These are phyloP conservation scores for Xylaria telfairii DNA, from an alignment of 495 filamentous ascomycete genomes.

Conservation along the genomic window DNA sequence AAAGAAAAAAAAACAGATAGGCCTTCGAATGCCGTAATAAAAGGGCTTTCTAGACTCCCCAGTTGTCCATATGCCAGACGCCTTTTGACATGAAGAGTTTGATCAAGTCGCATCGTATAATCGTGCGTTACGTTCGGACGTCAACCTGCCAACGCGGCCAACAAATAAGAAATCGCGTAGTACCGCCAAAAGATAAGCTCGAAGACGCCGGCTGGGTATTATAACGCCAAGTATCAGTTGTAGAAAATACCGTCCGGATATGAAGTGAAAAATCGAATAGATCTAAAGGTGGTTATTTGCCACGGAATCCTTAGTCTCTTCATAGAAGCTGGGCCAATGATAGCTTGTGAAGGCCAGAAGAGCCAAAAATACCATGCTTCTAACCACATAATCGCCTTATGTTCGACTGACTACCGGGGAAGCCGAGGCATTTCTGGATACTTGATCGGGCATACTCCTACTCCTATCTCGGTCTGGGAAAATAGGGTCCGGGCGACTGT, in stretches of 20 bases:
- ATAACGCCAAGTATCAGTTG: conserved; percentile 26
- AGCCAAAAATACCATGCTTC: conserved; percentile 19
- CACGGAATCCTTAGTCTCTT: conserved; percentile 18
- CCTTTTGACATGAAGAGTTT: conserved; percentile 29
- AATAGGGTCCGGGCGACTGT: conserved; percentile 37
- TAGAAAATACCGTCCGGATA: conserved; percentile 24
- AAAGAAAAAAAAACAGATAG: conserved; percentile 18
- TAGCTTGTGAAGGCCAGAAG: conserved; percentile 15
- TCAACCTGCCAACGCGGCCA: conserved; percentile 14
- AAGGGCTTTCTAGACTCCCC: conserved; percentile 25
- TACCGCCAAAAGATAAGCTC: conserved; percentile 24
- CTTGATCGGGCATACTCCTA: conserved; percentile 36
- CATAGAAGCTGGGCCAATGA: conserved; percentile 23
- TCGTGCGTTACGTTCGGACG: conserved; percentile 12
- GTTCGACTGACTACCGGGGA: conserved; percentile 39
- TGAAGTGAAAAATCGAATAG: conserved; percentile 18
- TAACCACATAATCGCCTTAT: conserved; percentile 13
- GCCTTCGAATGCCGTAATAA: conserved; percentile 31
- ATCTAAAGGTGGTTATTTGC: conserved; percentile 20
- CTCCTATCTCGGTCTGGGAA: conserved; percentile 41
- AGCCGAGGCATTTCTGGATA: conserved; percentile 34
- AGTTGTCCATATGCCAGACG: conserved; percentile 31
- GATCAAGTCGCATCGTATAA: conserved; percentile 26
- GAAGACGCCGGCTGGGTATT: conserved; percentile 32
- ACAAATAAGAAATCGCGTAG: conserved; percentile 22